phyloP scores from a whole-genome alignment of 306 rosid species.

The Medicago ruthenica region DNA sequence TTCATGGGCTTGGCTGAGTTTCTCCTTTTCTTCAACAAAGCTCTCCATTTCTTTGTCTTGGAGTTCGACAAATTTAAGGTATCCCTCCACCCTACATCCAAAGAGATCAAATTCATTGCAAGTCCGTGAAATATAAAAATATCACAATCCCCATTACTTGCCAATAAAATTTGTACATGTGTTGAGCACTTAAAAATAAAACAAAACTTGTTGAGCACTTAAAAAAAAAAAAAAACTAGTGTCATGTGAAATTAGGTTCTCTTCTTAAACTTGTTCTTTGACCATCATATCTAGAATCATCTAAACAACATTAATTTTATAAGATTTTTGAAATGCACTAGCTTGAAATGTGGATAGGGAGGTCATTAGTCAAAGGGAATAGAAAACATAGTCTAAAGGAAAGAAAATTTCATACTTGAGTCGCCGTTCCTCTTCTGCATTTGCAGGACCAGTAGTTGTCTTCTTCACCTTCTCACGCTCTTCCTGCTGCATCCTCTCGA shows the following conservation, averaged over 20 bases:
- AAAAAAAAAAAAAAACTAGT: background rate
- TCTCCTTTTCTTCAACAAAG: constrained; percentile 62
- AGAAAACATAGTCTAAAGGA: constrained; percentile 16
- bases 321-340: constrained; percentile 3
- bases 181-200: background rate
- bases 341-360: constrained; percentile 14
- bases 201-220: background rate
- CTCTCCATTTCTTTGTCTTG: constrained; percentile 70
- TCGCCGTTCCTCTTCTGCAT: constrained; percentile 57
- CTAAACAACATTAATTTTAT: background rate
- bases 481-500: constrained; percentile 81
- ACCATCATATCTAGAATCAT: too few relatives aligned
- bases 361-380: constrained; percentile 17
- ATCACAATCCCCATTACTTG: background rate
- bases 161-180: background rate
- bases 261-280: too few relatives aligned
- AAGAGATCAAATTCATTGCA: constrained; percentile 24
- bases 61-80: constrained; percentile 58
- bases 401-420: constrained; percentile 50
- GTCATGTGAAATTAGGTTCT: too few relatives aligned
- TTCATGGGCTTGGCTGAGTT: constrained; percentile 49
- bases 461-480: constrained; percentile 76
- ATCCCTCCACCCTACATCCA: constrained; percentile 55
- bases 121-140: constrained; percentile 3
- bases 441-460: constrained; percentile 47